Base-by-base conservation (phyloP, 2,329 filamentous ascomycete genomes). In the Phoma sp. region DNA sequence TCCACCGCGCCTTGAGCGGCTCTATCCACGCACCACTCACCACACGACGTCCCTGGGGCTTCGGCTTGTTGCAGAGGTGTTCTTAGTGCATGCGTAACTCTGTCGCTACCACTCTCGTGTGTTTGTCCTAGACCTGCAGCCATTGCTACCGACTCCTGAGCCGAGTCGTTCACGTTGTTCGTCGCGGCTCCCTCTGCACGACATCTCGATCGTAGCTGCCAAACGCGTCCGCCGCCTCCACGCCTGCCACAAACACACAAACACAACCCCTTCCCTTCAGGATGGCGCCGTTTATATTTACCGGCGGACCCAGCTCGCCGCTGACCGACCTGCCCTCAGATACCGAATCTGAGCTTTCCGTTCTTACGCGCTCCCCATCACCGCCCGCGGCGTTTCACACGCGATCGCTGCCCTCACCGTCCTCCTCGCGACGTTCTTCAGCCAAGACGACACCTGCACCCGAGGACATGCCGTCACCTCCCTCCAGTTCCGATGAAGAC, bases 401-500 rank as follows among this genome's bases (percentile, higher is more conserved):
- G 47, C 61, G 57, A 59, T 64, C 67, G 8, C 73, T 75, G 62
- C 71, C 71, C 32, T 75, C 74, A 7, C 73, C 73, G 1, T 74
- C 77, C 11, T 78, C 78, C 10, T 80, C 79, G 24, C 77, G 78
- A 57, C 73, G 77, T 49, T 77, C 77, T 18, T 80, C 78, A 24
- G 71, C 77, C 48, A 77, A 72, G 64, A 71, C 74, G 23, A 78
- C 78, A n/a, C 79, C 79, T 10, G 71, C 68, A 13, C 78, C 79
- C 22, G 77, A 80, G 60, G 72, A 70, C 58, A 78, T 78, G 72
- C 72, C 77, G 30, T 72, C 72, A 2, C 72, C 76, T 52, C 68
- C 73, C 22, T 72, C 73, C 60, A 75, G 77, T 70, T 80, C 83
- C 71, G 81, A 82, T 71, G 86, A 90, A 66, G 86, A 85, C 46